These are phyloP conservation scores for Saksenaea oblongispora DNA, from an alignment of 371 early-diverging fungal species.

Conservation along the genomic window DNA sequence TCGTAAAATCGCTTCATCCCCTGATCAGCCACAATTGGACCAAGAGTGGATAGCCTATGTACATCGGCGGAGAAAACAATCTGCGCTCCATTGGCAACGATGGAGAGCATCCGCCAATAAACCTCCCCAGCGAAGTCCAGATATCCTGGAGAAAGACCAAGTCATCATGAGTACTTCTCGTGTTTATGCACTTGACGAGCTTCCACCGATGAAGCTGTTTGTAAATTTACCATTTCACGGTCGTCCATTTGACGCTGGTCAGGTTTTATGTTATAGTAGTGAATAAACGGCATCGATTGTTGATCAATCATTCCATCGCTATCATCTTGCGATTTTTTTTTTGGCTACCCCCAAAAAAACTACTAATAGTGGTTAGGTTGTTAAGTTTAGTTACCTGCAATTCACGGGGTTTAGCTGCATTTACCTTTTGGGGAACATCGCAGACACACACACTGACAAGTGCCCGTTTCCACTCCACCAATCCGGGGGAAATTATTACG, in stretches of 20 bases:
- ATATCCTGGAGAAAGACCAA: neutral
- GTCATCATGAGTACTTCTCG: conserved; percentile 17
- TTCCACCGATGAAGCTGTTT: conserved; percentile 16
- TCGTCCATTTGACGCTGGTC: conserved; percentile 19
- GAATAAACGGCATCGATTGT: neutral
- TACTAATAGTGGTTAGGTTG: too few relatives aligned
- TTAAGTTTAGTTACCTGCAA: too few relatives aligned
- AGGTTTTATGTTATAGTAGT: neutral
- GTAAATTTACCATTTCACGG: conserved; percentile 23
- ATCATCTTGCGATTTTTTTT: too few relatives aligned
- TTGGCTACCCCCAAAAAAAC: too few relatives aligned
- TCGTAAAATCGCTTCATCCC: conserved; percentile 17
- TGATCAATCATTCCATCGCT: neutral
- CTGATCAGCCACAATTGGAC: conserved; percentile 7
- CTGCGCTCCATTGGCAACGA: conserved; percentile 11
- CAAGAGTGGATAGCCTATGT: conserved; percentile 23
- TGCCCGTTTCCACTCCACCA: too few relatives aligned
- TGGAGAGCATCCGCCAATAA: conserved; percentile 1
- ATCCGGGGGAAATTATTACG: too few relatives aligned
- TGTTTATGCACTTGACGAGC: conserved; percentile 16
- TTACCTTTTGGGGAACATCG: too few relatives aligned
- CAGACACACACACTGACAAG: too few relatives aligned
- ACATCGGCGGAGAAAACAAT: conserved; percentile 8
- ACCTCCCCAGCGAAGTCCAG: neutral
- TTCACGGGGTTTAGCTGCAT: too few relatives aligned